Evolutionary conservation across 306 rosid species (phyloP).

Genomic region (Gastrolobium villosum): DNA sequence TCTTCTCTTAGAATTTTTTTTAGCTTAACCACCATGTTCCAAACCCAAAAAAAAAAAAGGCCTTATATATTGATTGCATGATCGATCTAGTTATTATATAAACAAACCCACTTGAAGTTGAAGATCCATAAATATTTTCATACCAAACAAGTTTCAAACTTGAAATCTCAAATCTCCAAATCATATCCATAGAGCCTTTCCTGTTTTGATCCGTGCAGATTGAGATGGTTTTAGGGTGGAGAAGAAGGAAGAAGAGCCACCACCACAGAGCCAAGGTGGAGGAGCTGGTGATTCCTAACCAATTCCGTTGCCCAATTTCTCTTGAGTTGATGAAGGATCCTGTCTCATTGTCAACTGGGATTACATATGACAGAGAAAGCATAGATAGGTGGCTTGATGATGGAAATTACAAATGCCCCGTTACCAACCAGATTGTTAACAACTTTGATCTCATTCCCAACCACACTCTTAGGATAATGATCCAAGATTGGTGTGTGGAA

Average conservation of each 20-base stretch:
- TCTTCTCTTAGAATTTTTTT: too few species aligned
- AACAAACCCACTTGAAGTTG: too few species aligned
- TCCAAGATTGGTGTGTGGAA: conserved; percentile 68
- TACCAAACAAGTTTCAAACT: too few species aligned
- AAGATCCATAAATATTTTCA: too few species aligned
- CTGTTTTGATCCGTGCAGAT: background rate
- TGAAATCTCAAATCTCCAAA: too few species aligned
- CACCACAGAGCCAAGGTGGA: conserved; percentile 12
- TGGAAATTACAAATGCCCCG: conserved; percentile 67
- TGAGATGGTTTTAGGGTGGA: conserved; percentile 64
- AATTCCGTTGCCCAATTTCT: conserved; percentile 63
- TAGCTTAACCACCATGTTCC: too few species aligned
- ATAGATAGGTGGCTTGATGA: conserved; percentile 66
- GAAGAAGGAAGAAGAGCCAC: conserved; percentile 37
- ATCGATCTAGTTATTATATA: too few species aligned
- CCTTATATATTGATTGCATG: too few species aligned
- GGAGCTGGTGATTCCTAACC: conserved; percentile 56
- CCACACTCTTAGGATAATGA: conserved; percentile 57
- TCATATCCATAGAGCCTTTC: too few species aligned
- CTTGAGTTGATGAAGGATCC: conserved; percentile 71
- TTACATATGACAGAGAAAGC: conserved; percentile 60
- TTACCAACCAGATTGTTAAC: conserved; percentile 51
- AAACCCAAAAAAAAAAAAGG: too few species aligned
- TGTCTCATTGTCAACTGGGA: conserved; percentile 65
- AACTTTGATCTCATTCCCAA: conserved; percentile 61